Evolutionary conservation across 140 eudicot species (phyloP).

Genomic region (Senecio squalidus): DNA sequence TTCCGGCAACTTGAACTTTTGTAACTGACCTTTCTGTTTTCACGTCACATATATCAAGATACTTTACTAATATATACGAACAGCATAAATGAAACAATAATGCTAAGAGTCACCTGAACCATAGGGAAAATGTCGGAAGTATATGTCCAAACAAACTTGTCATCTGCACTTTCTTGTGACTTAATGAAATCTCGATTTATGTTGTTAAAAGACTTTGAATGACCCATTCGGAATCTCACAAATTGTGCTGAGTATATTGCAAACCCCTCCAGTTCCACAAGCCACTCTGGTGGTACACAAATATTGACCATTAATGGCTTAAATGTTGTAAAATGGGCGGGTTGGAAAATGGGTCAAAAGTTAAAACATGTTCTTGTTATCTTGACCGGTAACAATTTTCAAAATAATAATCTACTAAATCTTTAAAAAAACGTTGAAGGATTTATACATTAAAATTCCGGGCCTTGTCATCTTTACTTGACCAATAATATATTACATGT

Average conservation of each 20-base stretch:
- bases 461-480: too few species aligned
- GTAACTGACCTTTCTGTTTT: conserved; percentile 46
- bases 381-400: too few species aligned
- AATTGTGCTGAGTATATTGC: conserved; percentile 56
- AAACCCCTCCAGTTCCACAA: not conserved
- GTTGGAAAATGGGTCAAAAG: too few species aligned
- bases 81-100: not conserved
- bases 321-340: not conserved
- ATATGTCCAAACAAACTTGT: conserved; percentile 58
- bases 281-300: conserved; percentile 25
- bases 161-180: conserved; percentile 38
- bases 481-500: too few species aligned
- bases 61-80: not conserved
- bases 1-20: conserved; percentile 58
- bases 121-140: conserved; percentile 48
- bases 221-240: conserved; percentile 67
- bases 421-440: too few species aligned
- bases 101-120: conserved; percentile 40
- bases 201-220: conserved; percentile 32
- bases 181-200: conserved; percentile 20
- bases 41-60: not conserved
- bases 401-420: too few species aligned
- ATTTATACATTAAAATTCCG: too few species aligned
- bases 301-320: not conserved
- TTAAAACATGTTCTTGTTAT: too few species aligned